A percentile compares a stretch with the other conserved stretches of the same genome.
These are phyloP conservation scores for Candida albicans DNA, from an alignment of 1,139 yeast genomes.

Conservation along the genomic window DNA sequence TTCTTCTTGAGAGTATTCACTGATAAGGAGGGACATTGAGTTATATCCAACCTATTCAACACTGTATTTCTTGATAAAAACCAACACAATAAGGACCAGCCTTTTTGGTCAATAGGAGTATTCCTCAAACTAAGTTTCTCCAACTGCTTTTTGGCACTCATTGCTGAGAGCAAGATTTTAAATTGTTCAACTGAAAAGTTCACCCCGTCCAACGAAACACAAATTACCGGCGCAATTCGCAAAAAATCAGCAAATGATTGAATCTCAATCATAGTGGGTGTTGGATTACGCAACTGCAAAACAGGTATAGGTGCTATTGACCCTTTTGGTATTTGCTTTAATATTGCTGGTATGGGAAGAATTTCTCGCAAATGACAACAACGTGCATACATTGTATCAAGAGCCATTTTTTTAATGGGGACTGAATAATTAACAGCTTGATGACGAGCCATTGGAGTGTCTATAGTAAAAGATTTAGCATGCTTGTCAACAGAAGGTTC, in stretches of 20 bases:
- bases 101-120: conserved; percentile 64
- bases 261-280: conserved; percentile 72
- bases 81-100: conserved; percentile 73
- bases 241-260: conserved; percentile 74
- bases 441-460: conserved; percentile 47
- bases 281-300: conserved; percentile 66
- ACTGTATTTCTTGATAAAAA: conserved; percentile 62
- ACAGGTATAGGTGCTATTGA: conserved; percentile 67
- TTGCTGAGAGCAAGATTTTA: conserved; percentile 58
- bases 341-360: conserved; percentile 72
- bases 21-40: conserved; percentile 66
- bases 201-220: conserved; percentile 72
- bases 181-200: conserved; percentile 63
- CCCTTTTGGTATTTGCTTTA: conserved; percentile 71
- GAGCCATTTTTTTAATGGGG: conserved; percentile 48
- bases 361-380: conserved; percentile 77
- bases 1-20: conserved; percentile 55
- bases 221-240: conserved; percentile 69
- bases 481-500: conserved; percentile 44
- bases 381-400: conserved; percentile 69
- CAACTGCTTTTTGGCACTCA: conserved; percentile 58
- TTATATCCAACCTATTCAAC: conserved; percentile 58
- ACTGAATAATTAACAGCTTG: conserved; percentile 26
- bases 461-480: conserved; percentile 46
- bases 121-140: conserved; percentile 71